phyloP scores from a whole-genome alignment of 345 rosid species.

The Gossypium stocksii region DNA sequence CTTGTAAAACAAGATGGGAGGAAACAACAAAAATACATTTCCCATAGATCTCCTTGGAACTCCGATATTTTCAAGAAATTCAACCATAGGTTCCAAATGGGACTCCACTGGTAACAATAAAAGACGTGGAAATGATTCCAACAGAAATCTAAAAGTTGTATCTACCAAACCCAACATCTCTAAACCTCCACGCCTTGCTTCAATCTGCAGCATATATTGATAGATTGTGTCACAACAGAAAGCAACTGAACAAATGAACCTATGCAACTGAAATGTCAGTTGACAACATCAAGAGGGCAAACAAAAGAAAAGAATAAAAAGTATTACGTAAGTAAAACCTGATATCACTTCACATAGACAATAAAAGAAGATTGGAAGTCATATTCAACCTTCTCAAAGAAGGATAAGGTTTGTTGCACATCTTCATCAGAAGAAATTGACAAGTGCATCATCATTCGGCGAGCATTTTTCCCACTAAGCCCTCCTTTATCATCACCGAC shows the following conservation, averaged over 20 bases:
- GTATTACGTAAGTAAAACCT: not conserved
- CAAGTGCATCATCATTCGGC: slow-evolving; percentile 68
- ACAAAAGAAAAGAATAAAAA: not conserved
- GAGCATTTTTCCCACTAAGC: slow-evolving; percentile 48
- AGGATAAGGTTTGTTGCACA: slow-evolving; percentile 76
- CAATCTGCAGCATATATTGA: slow-evolving; percentile 46
- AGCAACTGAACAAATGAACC: not conserved
- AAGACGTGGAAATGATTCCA: slow-evolving; percentile 84
- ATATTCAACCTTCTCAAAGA: slow-evolving; percentile 74
- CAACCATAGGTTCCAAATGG: slow-evolving; percentile 52
- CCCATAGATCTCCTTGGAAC: slow-evolving; percentile 37
- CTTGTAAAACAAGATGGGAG: slow-evolving; percentile 49
- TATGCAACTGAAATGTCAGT: not conserved
- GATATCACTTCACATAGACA: not conserved
- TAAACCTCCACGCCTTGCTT: slow-evolving; percentile 93
- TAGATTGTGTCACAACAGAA: slow-evolving; percentile 16
- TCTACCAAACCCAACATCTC: slow-evolving; percentile 55
- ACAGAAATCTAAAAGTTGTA: slow-evolving; percentile 49
- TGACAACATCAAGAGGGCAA: not conserved
- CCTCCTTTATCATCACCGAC: slow-evolving; percentile 51
- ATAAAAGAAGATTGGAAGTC: not conserved
- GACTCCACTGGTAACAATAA: slow-evolving; percentile 58
- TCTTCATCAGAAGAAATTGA: slow-evolving; percentile 78
- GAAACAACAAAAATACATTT: slow-evolving; percentile 59
- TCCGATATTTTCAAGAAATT: slow-evolving; percentile 52